Base-by-base conservation (phyloP, 2,329 filamentous ascomycete species). In the Rhexocercosporidium sp. region DNA sequence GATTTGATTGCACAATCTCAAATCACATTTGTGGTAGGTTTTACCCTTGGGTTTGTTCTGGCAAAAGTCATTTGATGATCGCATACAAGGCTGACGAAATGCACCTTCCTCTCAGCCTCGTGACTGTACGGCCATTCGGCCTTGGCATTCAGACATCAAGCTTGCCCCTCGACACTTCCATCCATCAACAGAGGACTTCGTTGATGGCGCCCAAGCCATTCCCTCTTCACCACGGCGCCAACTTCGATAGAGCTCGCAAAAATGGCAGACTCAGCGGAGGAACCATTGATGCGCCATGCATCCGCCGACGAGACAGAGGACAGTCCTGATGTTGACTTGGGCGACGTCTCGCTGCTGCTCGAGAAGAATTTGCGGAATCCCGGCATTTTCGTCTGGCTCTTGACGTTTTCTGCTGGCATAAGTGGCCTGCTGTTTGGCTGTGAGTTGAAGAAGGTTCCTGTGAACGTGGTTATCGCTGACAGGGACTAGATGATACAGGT, bases 381-480 rank as follows among this genome's bases (percentile, higher is more conserved):
- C 1, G 75, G 85, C 2, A 61, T 82, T 22, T 90, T 88, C 69
- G 82, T 91, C 37, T 86, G 88, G 82, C 75, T 88, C 16, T 79
- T 92, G 69, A 90, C 88, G 3, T 79, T 90, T 59, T 86, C 88
- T 12, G 89, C 89, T 12, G 88, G 89, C 5, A 89, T 91, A 62
- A 90, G 87, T 72, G 89, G 89, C 7, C 80, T 92, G 0, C 75
- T 92, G 0, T 91, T 92, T 79, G 89, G 89, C 74, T 92, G 88
- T 88, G 77, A 73, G 87, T 80, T 41, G 22, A 20, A 46, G 16
- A 31, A 47, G 59, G 11, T 8, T 22, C 18, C 39, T 60, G 18
- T 5, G 39, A 18, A 34, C 1, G 7, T 56, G 31, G 34, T 6
- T 14, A 25, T 22, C 49, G 27, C 61, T 66, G n/a, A 64, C 34